phyloP scores from a whole-genome alignment of 1,284 basidiomycete genomes.

The Microstroma glucosiphilum region DNA sequence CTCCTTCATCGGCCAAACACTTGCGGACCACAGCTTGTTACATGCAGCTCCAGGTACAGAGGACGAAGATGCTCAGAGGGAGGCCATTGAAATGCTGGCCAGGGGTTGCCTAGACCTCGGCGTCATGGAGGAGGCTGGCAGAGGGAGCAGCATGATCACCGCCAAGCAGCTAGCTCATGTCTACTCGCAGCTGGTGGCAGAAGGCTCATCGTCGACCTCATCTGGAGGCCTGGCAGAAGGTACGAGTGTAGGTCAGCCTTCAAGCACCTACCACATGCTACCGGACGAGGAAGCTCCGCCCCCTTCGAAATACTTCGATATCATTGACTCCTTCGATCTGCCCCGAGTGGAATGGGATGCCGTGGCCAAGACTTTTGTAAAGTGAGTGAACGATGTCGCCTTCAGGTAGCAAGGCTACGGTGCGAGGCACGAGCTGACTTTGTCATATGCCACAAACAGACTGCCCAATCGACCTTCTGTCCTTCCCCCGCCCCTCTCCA shows the following conservation, averaged over 20 bases:
- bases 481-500: conserved; percentile 28
- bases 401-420: neutral
- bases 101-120: conserved; percentile 34
- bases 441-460: conserved; percentile 1
- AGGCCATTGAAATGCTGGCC: conserved; percentile 47
- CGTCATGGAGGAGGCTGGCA: conserved; percentile 15
- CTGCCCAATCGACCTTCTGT: conserved; percentile 15
- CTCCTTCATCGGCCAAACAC: conserved; percentile 38
- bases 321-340: conserved; percentile 90
- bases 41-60: conserved; percentile 16
- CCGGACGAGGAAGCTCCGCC: conserved; percentile 65
- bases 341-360: conserved; percentile 81
- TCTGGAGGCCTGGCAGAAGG: conserved; percentile 7
- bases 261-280: conserved; percentile 25
- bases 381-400: neutral
- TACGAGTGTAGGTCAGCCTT: neutral
- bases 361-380: conserved; percentile 73
- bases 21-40: conserved; percentile 39
- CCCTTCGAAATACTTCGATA: conserved; percentile 67
- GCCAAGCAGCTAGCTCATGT: conserved; percentile 33
- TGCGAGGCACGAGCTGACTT: neutral
- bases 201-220: conserved; percentile 20
- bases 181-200: conserved; percentile 42
- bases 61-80: conserved; percentile 28
- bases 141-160: conserved; percentile 22